Percentiles rank a stretch among this genome's conserved stretches.
Evolutionary conservation across 305 asterid genomes (phyloP).

Genomic region (Solanum hybrid): DNA sequence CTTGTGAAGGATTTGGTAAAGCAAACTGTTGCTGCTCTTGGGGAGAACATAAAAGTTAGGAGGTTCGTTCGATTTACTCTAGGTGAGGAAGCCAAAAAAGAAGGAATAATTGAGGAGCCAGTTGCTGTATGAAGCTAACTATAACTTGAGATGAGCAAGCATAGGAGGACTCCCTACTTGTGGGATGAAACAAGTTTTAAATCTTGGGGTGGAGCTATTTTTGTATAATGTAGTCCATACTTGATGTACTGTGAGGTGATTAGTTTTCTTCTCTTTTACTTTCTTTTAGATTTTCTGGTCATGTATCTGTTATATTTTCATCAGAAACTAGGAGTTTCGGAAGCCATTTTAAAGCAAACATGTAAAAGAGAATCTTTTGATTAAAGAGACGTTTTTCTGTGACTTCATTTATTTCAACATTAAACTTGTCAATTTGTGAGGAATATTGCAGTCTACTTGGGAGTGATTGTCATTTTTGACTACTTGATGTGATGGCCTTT

Average conservation of each 20-base stretch:
- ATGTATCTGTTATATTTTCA: not conserved
- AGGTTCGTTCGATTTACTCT: slow-evolving; percentile 80
- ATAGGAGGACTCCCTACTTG: not conserved
- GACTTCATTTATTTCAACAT: not conserved
- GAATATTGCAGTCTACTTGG: not conserved
- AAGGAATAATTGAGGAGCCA: not conserved
- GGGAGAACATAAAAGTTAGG: slow-evolving; percentile 88
- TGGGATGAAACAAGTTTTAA: not conserved
- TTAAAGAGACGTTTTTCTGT: not conserved
- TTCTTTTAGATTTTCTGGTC: not conserved
- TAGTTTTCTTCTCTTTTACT: not conserved
- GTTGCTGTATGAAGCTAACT: not conserved
- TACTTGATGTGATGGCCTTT: not conserved
- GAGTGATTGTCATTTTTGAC: not conserved
- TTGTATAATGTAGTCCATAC: not conserved
- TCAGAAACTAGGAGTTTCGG: not conserved
- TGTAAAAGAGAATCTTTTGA: not conserved
- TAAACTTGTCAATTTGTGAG: not conserved
- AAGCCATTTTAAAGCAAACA: not conserved
- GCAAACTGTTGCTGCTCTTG: slow-evolving; percentile 82
- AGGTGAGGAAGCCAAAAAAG: slow-evolving; percentile 34
- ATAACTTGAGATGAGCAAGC: not conserved
- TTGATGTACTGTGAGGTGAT: slow-evolving; percentile 1
- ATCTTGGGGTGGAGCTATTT: slow-evolving; percentile 2
- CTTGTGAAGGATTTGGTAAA: slow-evolving; percentile 81